Percentiles rank a stretch among this genome's conserved stretches.
Conservation (phyloP, 768 basidiomycete species). For the Mycena kentingensis region DNA sequence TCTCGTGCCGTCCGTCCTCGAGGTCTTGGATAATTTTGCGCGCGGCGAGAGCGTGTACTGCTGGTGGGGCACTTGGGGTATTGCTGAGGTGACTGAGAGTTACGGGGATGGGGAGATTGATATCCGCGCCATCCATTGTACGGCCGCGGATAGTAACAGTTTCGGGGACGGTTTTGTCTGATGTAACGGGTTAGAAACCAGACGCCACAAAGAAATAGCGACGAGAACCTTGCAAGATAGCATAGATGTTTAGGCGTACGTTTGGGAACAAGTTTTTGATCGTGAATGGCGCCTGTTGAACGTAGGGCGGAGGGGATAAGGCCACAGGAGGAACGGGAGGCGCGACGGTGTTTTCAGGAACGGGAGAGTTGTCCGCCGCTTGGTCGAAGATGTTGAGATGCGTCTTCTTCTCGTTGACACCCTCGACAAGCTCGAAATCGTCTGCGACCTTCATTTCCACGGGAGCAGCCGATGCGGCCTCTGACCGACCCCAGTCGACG, state of each 20-base stretch:
- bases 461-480: not conserved
- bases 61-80: slow-evolving; percentile 9
- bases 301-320: slow-evolving; percentile 1
- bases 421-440: slow-evolving; percentile 20
- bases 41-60: slow-evolving; percentile 21
- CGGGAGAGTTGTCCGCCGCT: not conserved
- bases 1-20: slow-evolving; percentile 18
- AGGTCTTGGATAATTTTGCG: slow-evolving; percentile 23
- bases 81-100: slow-evolving; percentile 16
- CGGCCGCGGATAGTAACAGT: slow-evolving; percentile 14
- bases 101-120: slow-evolving; percentile 16
- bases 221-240: slow-evolving; percentile 23
- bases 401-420: not conserved
- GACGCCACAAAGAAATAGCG: not conserved
- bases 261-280: slow-evolving; percentile 14
- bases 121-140: slow-evolving; percentile 18
- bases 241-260: slow-evolving; percentile 12
- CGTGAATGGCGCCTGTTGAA: slow-evolving; percentile 18
- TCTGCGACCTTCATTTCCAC: not conserved
- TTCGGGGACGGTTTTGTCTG: slow-evolving; percentile 16
- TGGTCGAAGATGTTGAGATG: slow-evolving; percentile 18
- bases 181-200: not conserved
- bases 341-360: not conserved
- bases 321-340: slow-evolving; percentile 10
- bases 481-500: slow-evolving; percentile 39